Percentiles rank a stretch among this genome's conserved stretches.
Conservation (phyloP, 2,329 filamentous ascomycete species). For the Leptographium galeiforme region DNA sequence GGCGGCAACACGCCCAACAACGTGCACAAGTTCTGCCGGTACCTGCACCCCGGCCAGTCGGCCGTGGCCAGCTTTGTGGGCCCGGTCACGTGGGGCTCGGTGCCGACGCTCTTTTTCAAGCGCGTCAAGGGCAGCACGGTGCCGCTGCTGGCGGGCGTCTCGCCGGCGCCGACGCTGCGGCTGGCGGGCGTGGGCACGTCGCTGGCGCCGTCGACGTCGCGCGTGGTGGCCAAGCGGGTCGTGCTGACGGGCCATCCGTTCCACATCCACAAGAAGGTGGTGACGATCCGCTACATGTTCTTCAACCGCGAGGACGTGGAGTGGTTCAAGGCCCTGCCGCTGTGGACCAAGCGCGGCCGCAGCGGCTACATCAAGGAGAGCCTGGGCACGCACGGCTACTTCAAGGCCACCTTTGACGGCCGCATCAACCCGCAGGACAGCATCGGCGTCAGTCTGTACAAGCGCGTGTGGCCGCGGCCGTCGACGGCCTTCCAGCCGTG, state of each 20-base stretch:
- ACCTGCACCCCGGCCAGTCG: slow-evolving; percentile 77
- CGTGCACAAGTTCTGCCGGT: slow-evolving; percentile 93
- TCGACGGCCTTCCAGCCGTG: slow-evolving; percentile 35
- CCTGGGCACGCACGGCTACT: slow-evolving; percentile 96
- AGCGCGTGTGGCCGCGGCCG: slow-evolving; percentile 67
- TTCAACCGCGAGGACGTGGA: slow-evolving; percentile 91
- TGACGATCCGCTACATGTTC: slow-evolving; percentile 99
- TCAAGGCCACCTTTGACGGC: slow-evolving; percentile 96
- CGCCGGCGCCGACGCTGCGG: slow-evolving; percentile 34
- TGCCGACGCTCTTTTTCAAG: slow-evolving; percentile 82
- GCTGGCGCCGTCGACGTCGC: slow-evolving; percentile 58
- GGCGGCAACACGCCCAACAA: slow-evolving; percentile 87
- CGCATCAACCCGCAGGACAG: slow-evolving; percentile 93
- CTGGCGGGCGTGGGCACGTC: slow-evolving; percentile 81
- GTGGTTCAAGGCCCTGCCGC: slow-evolving; percentile 92
- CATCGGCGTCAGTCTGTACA: slow-evolving; percentile 80
- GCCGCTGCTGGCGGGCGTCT: slow-evolving; percentile 23
- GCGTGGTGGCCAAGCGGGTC: slow-evolving; percentile 85
- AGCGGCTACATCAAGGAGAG: slow-evolving; percentile 89
- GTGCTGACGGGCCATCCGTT: slow-evolving; percentile 92
- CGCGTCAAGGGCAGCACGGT: slow-evolving; percentile 29
- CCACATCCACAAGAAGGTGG: slow-evolving; percentile 96
- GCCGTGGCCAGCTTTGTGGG: slow-evolving; percentile 83
- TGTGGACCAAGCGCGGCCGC: slow-evolving; percentile 85
- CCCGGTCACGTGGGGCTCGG: slow-evolving; percentile 83